These are phyloP conservation scores for Cyberlindnera lachancei DNA, from an alignment of 805 yeast species.

Conservation along the genomic window DNA sequence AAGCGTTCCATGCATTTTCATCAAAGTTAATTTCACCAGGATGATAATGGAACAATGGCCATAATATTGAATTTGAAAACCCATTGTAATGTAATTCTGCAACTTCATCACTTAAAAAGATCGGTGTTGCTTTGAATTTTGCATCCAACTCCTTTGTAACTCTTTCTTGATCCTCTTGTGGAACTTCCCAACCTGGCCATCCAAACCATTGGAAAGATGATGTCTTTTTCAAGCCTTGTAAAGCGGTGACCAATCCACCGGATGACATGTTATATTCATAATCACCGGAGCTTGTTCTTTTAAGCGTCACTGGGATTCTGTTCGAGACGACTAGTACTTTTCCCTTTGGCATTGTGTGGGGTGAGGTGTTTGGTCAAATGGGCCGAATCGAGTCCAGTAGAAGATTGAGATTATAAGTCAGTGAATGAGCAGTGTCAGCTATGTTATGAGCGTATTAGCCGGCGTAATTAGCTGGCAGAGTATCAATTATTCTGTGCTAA, in stretches of 20 bases:
- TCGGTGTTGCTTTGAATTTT: constrained; percentile 85
- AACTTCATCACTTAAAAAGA: constrained; percentile 77
- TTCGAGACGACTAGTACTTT: constrained; percentile 90
- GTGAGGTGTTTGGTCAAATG: no score
- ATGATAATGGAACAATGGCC: constrained; percentile 98
- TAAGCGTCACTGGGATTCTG: constrained; percentile 90
- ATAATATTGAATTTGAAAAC: constrained; percentile 84
- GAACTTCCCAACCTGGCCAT: constrained; percentile 93
- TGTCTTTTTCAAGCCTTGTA: constrained; percentile 80
- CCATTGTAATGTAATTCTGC: constrained; percentile 98
- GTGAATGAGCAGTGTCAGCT: no score
- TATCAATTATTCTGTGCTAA: no score
- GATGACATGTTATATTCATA: constrained; percentile 90
- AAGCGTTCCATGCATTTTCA: constrained; percentile 97
- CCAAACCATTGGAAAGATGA: constrained; percentile 95
- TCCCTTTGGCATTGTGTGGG: constrained; percentile 11
- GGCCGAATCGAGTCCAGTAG: no score
- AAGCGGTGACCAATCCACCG: constrained; percentile 94
- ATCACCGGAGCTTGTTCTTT: constrained; percentile 48
- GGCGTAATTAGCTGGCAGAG: no score
- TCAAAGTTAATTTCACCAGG: constrained; percentile 99
- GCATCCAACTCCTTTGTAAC: constrained; percentile 66
- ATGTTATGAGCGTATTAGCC: no score
- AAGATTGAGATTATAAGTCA: no score
- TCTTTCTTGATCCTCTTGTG: constrained; percentile 59